Evolutionary conservation across 1,284 basidiomycete species (phyloP), one percentile per base, ranked within the genome.

Genomic region (Tilletia caries): DNA sequence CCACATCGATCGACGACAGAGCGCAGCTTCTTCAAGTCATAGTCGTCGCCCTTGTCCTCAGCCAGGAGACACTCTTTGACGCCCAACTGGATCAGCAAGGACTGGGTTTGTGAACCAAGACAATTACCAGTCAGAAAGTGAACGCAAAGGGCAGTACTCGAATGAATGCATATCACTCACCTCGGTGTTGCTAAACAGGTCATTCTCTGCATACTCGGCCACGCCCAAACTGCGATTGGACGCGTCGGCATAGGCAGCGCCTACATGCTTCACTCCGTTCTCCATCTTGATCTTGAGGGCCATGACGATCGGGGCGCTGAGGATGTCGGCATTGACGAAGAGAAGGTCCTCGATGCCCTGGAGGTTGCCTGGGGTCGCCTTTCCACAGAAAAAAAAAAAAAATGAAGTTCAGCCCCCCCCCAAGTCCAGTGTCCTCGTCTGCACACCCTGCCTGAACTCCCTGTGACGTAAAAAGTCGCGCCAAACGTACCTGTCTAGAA

Each of bases 131-230:
- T n/a, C n/a, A n/a, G n/a, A n/a, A n/a, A n/a, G n/a, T n/a, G n/a
- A n/a, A 13, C 10, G 29, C 29, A 41, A 44, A 15, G 37, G 1
- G 5, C 10, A 25, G 20, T 8, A 50, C 1, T 1, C 13, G n/a
- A 54, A n/a, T 13, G 32, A 52, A 10, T 25, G 34, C 15, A 4
- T 52, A 66, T 18, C 15, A 68, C 71, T 33, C 41, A 93, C 93
- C 87, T 98, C 95, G 2, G 91, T 91, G 81, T 98, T 98, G 0
- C 92, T 94, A 84, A 95, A 98, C 13, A 95, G 86, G 73, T 98
- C 96, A 78, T 95, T 96, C 81, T 99, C 96, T 1, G 90, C 89
- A 78, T 92, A 98, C 75, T 98, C 93, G 20, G 92, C 87, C 85
- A 97, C 74, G 84, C 88, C 85, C 33, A 88, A 81, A 58, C 84